Conservation (phyloP, 441 rosid genomes). For the Breynia disticha region DNA sequence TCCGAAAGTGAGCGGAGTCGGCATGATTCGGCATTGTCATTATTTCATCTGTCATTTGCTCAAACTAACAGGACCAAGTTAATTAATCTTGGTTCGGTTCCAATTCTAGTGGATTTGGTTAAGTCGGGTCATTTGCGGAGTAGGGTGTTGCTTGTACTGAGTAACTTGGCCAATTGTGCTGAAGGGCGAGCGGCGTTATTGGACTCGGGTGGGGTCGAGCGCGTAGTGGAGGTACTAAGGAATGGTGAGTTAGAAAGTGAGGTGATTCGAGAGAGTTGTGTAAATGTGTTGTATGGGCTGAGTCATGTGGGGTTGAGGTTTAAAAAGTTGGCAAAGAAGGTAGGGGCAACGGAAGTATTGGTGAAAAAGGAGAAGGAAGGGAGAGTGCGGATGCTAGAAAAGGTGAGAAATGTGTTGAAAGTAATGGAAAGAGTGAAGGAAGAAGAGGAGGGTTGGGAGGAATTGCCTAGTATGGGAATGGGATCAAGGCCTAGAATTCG, state of each 20-base stretch:
- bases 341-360: conserved; percentile 48
- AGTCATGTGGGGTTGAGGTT: conserved; percentile 63
- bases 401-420: conserved; percentile 35
- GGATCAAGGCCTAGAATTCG: conserved; percentile 23
- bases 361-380: conserved; percentile 34
- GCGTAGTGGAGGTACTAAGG: conserved; percentile 42
- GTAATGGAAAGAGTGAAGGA: conserved; percentile 29
- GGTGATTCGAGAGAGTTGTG: conserved; percentile 50
- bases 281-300: conserved; percentile 45
- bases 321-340: conserved; percentile 58
- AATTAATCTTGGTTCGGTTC: conserved; percentile 54
- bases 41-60: conserved; percentile 74
- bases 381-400: conserved; percentile 35
- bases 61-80: conserved; percentile 57
- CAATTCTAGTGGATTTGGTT: conserved; percentile 43
- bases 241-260: conserved; percentile 24
- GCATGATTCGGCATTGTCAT: conserved; percentile 64
- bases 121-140: conserved; percentile 41
- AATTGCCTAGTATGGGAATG: conserved; percentile 49
- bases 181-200: conserved; percentile 50
- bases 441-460: conserved; percentile 66
- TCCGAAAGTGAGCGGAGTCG: conserved; percentile 51
- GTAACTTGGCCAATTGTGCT: conserved; percentile 43
- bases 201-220: conserved; percentile 73
- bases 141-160: conserved; percentile 41